Conservation (phyloP, 176 grass and related monocot genomes). For the Poa annua region DNA sequence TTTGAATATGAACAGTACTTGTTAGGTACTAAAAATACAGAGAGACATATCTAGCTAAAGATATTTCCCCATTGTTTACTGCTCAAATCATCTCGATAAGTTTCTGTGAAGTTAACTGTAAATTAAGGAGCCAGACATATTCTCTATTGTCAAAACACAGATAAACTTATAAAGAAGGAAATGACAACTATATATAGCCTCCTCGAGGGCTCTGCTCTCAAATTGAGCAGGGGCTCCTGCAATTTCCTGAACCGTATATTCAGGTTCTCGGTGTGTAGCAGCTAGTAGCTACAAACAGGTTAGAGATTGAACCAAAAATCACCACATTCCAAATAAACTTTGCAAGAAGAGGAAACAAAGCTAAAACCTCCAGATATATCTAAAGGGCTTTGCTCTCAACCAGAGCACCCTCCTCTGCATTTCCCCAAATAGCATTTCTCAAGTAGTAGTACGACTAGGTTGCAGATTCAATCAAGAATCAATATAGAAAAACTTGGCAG, state of each 20-base stretch:
- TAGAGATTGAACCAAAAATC: not conserved
- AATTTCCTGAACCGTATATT: not conserved
- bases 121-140: not conserved
- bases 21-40: not conserved
- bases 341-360: not conserved
- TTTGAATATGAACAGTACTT: too few species aligned
- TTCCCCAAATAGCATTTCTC: constrained; percentile 27
- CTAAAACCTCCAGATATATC: not conserved
- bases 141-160: not conserved
- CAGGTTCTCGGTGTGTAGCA: too few species aligned
- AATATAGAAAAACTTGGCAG: not conserved
- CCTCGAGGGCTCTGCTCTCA: not conserved
- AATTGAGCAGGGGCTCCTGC: not conserved
- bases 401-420: not conserved
- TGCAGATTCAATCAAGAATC: not conserved
- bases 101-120: not conserved
- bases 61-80: not conserved
- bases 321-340: not conserved
- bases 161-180: not conserved
- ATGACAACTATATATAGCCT: not conserved
- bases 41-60: constrained; percentile 13
- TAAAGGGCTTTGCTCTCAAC: not conserved
- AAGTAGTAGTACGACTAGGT: constrained; percentile 35
- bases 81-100: not conserved
- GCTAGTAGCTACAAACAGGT: not conserved